Evolutionary conservation across 441 rosid species (phyloP).

Genomic region (Gossypium trilobum): DNA sequence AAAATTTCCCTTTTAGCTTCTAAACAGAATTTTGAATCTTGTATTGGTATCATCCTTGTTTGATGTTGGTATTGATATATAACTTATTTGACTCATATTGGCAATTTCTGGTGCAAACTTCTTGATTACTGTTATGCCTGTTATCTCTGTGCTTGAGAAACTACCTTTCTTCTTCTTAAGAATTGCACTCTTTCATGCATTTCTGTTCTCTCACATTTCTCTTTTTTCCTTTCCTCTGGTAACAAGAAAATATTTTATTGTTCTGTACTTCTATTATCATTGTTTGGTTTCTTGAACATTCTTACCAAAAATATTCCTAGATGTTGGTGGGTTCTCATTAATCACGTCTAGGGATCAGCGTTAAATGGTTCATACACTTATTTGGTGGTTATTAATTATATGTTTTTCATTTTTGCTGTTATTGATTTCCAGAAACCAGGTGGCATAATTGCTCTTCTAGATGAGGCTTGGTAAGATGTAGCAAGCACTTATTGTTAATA

Average conservation of each 20-base stretch:
- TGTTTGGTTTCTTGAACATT: background rate
- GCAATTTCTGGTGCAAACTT: background rate
- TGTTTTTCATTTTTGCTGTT: conserved; percentile 10
- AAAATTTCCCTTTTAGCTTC: background rate
- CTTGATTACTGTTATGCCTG: background rate
- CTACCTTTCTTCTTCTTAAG: background rate
- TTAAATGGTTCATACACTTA: background rate
- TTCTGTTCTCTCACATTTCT: background rate
- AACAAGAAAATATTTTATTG: background rate
- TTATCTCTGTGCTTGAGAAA: background rate
- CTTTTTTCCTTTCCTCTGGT: background rate
- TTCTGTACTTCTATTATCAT: background rate
- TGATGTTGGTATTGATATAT: background rate
- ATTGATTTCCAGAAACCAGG: conserved; percentile 83
- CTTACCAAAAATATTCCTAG: background rate
- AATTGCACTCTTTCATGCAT: background rate
- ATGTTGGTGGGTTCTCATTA: background rate
- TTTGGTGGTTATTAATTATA: background rate
- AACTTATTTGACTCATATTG: background rate
- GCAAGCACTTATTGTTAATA: conserved; percentile 6
- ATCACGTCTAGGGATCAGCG: background rate
- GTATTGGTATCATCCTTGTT: background rate
- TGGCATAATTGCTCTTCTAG: conserved; percentile 95
- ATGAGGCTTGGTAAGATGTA: conserved; percentile 92
- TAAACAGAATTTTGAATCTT: background rate